These are phyloP conservation scores for Lipomyces kockii DNA, from an alignment of 805 yeast genomes.

Conservation along the genomic window DNA sequence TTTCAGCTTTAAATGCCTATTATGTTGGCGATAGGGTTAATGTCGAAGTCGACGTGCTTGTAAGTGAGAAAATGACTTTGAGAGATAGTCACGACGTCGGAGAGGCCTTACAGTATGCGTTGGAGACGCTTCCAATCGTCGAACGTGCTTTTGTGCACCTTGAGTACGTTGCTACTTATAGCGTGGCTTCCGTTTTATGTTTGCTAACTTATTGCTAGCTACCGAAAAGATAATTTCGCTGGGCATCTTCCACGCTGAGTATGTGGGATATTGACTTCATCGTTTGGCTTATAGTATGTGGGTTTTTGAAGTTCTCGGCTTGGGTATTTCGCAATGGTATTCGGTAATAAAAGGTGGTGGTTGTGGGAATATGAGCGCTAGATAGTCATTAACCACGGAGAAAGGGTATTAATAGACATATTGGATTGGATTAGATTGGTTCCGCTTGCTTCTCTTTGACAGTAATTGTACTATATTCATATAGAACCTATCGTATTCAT, in stretches of 20 bases:
- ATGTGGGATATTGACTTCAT: background rate
- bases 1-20: conserved; percentile 71
- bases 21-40: conserved; percentile 78
- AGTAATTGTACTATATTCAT: background rate
- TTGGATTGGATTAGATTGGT: no score
- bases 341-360: background rate
- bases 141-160: conserved; percentile 83
- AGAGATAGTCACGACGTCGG: conserved; percentile 80
- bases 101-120: conserved; percentile 78
- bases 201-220: conserved; percentile 24
- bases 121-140: conserved; percentile 75
- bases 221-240: conserved; percentile 47
- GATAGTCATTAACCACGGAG: background rate
- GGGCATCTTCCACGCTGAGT: conserved; percentile 43
- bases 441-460: no score
- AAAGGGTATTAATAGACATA: background rate
- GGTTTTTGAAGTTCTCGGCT: background rate
- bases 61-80: conserved; percentile 55
- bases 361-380: background rate
- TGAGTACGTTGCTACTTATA: conserved; percentile 52
- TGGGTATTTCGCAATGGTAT: background rate
- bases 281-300: background rate
- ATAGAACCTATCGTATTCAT: background rate
- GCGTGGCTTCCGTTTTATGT: background rate
- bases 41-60: conserved; percentile 76